Percentiles rank a stretch among this genome's conserved stretches.
phyloP scores from a whole-genome alignment of 2,329 filamentous ascomycete genomes.

The Sarocladium strictum region DNA sequence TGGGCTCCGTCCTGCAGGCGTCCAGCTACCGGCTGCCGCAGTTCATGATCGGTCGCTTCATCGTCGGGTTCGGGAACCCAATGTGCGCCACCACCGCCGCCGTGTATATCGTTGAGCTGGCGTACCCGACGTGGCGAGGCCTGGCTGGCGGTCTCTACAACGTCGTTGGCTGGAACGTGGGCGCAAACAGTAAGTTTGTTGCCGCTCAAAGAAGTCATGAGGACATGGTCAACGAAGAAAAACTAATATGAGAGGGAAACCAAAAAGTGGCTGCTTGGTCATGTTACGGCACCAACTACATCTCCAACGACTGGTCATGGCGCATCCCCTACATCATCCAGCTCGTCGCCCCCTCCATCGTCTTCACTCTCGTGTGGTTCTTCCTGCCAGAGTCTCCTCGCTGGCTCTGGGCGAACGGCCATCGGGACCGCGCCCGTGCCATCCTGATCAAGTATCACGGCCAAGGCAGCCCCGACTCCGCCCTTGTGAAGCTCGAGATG shows the following conservation, averaged over 20 bases:
- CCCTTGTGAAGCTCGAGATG: slow-evolving; percentile 33
- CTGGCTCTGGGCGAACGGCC: slow-evolving; percentile 12
- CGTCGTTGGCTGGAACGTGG: slow-evolving; percentile 16
- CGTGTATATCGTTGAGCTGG: slow-evolving; percentile 15
- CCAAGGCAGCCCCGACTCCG: slow-evolving; percentile 14
- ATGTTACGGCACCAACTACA: slow-evolving; percentile 37
- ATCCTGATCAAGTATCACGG: slow-evolving; percentile 15
- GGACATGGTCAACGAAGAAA: too few relatives aligned
- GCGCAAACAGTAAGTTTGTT: slow-evolving; percentile 15
- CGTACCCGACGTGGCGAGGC: slow-evolving; percentile 16
- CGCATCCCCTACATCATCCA: slow-evolving; percentile 39
- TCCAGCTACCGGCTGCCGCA: slow-evolving; percentile 14
- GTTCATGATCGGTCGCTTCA: slow-evolving; percentile 15
- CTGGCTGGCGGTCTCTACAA: slow-evolving; percentile 16
- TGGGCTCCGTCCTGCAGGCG: slow-evolving; percentile 15
- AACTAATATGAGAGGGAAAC: not conserved
- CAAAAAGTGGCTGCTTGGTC: slow-evolving; percentile 34
- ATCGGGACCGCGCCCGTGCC: slow-evolving; percentile 1
- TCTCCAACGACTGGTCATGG: slow-evolving; percentile 42
- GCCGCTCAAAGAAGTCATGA: too few relatives aligned
- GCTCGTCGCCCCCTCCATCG: slow-evolving; percentile 33
- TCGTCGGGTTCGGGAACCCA: slow-evolving; percentile 13
- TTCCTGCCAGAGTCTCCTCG: slow-evolving; percentile 33
- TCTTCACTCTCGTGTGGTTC: slow-evolving; percentile 38
- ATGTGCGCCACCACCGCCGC: slow-evolving; percentile 14